Percentiles rank a stretch among this genome's conserved stretches.
These are phyloP conservation scores for Chalciporus sphaerocephalus DNA, from an alignment of 768 basidiomycete species.

Conservation along the genomic window DNA sequence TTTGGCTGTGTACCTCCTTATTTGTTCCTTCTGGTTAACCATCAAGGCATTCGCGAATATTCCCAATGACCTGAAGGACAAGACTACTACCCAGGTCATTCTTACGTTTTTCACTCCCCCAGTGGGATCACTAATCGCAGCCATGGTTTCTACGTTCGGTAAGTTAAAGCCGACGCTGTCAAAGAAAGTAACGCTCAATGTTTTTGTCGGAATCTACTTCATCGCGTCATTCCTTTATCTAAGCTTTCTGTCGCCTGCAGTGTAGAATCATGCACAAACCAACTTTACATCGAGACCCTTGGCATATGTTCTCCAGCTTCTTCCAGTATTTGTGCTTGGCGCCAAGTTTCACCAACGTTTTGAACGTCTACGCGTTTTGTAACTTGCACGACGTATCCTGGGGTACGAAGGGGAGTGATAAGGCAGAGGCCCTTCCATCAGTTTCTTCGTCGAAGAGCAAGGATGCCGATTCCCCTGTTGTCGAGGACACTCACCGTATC, in stretches of 20 bases:
- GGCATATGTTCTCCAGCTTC: slow-evolving; percentile 97
- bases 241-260: slow-evolving; percentile 29
- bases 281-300: slow-evolving; percentile 76
- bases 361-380: slow-evolving; percentile 97
- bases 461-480: slow-evolving; percentile 69
- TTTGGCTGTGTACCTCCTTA: slow-evolving; percentile 75
- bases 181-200: slow-evolving; percentile 8
- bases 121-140: slow-evolving; percentile 77
- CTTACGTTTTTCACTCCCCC: slow-evolving; percentile 66
- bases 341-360: slow-evolving; percentile 89
- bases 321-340: slow-evolving; percentile 87
- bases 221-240: slow-evolving; percentile 82
- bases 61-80: slow-evolving; percentile 45
- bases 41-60: slow-evolving; percentile 67
- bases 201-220: slow-evolving; percentile 64
- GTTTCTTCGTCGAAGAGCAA: slow-evolving; percentile 81
- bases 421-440: slow-evolving; percentile 86
- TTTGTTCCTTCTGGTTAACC: slow-evolving; percentile 85
- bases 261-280: slow-evolving; percentile 4
- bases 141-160: slow-evolving; percentile 87
- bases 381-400: slow-evolving; percentile 93
- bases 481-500: slow-evolving; percentile 78
- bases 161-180: slow-evolving; percentile 16
- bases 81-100: slow-evolving; percentile 49
- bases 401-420: slow-evolving; percentile 95